phyloP scores from a whole-genome alignment of 108 stramenopile species.

The Mayamaea pseudoterrestris region DNA sequence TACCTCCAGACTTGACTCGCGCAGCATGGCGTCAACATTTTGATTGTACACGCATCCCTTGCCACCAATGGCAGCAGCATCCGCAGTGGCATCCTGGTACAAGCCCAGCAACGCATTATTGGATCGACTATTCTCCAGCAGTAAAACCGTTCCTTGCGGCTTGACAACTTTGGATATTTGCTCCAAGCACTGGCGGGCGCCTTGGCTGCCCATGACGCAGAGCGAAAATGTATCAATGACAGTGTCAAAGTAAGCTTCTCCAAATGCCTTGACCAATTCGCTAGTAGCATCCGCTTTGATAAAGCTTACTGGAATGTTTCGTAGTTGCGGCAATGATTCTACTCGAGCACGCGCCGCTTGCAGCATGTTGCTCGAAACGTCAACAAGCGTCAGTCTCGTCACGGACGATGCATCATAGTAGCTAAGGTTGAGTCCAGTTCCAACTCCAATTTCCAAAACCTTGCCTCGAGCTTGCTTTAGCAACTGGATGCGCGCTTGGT shows the following conservation, averaged over 20 bases:
- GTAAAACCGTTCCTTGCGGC: constrained; percentile 34
- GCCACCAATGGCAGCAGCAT: constrained; percentile 59
- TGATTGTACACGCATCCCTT: constrained; percentile 86
- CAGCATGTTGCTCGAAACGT: constrained; percentile 72
- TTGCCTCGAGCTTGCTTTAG: constrained; percentile 43
- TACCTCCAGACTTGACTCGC: too few relatives aligned
- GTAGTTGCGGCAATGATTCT: background rate
- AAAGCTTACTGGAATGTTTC: constrained; percentile 25
- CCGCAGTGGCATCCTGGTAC: constrained; percentile 75
- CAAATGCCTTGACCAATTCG: constrained; percentile 42
- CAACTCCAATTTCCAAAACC: constrained; percentile 77
- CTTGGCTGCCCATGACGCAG: constrained; percentile 26
- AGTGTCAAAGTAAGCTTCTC: constrained; percentile 52
- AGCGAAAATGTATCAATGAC: constrained; percentile 7
- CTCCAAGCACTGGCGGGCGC: constrained; percentile 42
- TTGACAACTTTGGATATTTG: constrained; percentile 58
- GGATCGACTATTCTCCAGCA: constrained; percentile 74
- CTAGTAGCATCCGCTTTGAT: constrained; percentile 72
- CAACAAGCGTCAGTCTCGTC: constrained; percentile 58
- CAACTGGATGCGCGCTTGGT: constrained; percentile 44
- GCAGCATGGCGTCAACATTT: constrained; percentile 56
- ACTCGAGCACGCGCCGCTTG: constrained; percentile 25
- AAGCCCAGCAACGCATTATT: constrained; percentile 49
- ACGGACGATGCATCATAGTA: constrained; percentile 38
- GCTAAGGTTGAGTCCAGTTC: constrained; percentile 70